phyloP scores from a whole-genome alignment of 2,329 filamentous ascomycete genomes.

The Pseudomassariella vexata region DNA sequence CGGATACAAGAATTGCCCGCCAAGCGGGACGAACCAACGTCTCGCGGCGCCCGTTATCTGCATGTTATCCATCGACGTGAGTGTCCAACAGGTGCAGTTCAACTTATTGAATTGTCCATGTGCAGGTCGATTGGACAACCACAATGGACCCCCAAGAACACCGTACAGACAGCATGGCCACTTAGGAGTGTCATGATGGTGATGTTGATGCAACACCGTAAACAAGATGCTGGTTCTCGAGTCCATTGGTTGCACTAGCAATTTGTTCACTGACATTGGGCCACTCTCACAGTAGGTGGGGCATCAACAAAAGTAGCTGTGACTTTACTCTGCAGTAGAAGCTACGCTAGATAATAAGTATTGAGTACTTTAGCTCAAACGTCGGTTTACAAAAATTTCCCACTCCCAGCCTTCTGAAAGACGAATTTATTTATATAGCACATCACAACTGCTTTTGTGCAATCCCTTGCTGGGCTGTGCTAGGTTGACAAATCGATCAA shows the following conservation, averaged over 20 bases:
- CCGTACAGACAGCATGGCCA: slow-evolving; percentile 3
- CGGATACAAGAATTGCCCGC: too few species aligned
- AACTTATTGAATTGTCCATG: too few species aligned
- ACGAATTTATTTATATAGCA: slow-evolving; percentile 22
- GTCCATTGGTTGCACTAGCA: slow-evolving; percentile 8
- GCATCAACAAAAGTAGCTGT: slow-evolving; percentile 2
- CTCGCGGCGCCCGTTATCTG: too few species aligned
- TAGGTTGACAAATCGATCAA: slow-evolving; percentile 7
- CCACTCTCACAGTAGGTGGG: slow-evolving; percentile 4
- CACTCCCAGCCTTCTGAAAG: slow-evolving; percentile 24
- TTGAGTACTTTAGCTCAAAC: too few species aligned
- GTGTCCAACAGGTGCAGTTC: too few species aligned
- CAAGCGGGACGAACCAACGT: too few species aligned
- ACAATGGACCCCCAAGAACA: slow-evolving; percentile 4
- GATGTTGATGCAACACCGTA: slow-evolving; percentile 7
- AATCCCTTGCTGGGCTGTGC: slow-evolving; percentile 8
- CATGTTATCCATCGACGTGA: too few species aligned
- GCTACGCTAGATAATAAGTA: too few species aligned
- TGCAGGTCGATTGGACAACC: slow-evolving; percentile 6
- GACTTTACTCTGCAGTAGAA: too few species aligned
- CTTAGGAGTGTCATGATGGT: slow-evolving; percentile 4
- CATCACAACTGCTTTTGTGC: slow-evolving; percentile 25
- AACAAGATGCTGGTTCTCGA: slow-evolving; percentile 2
- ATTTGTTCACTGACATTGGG: slow-evolving; percentile 5
- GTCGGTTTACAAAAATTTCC: slow-evolving; percentile 12